Evolutionary conservation across 495 filamentous ascomycete genomes (phyloP).

Genomic region (Penicillium waksmanii): DNA sequence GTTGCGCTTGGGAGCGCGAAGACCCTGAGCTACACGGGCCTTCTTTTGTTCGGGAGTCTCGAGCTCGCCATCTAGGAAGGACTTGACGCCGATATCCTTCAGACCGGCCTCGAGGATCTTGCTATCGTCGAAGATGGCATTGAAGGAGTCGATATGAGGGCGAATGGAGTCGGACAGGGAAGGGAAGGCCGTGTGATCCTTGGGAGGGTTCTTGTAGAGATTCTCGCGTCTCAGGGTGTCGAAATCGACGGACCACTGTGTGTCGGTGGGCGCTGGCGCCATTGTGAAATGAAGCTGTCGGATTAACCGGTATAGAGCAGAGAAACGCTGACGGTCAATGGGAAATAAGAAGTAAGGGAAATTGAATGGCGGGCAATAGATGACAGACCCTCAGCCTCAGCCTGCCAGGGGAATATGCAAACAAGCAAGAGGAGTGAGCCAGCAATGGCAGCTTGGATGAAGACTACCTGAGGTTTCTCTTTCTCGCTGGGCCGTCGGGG

Average conservation of each 20-base stretch:
- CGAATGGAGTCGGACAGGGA: slow-evolving; percentile 78
- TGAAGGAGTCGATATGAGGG: slow-evolving; percentile 95
- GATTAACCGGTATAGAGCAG: slow-evolving; percentile 21
- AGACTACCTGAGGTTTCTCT: slow-evolving; percentile 18
- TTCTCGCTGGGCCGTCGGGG: slow-evolving; percentile 26
- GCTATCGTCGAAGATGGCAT: slow-evolving; percentile 77
- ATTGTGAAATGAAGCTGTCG: slow-evolving; percentile 34
- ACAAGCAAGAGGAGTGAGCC: slow-evolving; percentile 28
- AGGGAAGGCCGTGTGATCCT: slow-evolving; percentile 85
- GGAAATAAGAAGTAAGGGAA: not conserved
- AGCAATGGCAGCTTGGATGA: slow-evolving; percentile 36
- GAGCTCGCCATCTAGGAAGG: slow-evolving; percentile 76
- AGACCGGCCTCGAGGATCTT: slow-evolving; percentile 75
- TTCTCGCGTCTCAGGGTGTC: slow-evolving; percentile 80
- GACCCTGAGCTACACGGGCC: slow-evolving; percentile 44
- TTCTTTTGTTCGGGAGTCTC: slow-evolving; percentile 48
- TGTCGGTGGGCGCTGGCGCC: slow-evolving; percentile 61
- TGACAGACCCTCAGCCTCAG: slow-evolving; percentile 21
- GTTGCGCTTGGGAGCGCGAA: slow-evolving; percentile 63
- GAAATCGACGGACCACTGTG: slow-evolving; percentile 79
- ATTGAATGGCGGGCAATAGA: not conserved
- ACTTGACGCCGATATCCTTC: slow-evolving; percentile 87
- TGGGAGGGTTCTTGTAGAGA: slow-evolving; percentile 85
- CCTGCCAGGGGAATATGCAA: slow-evolving; percentile 19
- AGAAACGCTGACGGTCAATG: slow-evolving; percentile 7